These are phyloP conservation scores for Camillea tinctor DNA, from an alignment of 2,329 filamentous ascomycete genomes.

Conservation along the genomic window DNA sequence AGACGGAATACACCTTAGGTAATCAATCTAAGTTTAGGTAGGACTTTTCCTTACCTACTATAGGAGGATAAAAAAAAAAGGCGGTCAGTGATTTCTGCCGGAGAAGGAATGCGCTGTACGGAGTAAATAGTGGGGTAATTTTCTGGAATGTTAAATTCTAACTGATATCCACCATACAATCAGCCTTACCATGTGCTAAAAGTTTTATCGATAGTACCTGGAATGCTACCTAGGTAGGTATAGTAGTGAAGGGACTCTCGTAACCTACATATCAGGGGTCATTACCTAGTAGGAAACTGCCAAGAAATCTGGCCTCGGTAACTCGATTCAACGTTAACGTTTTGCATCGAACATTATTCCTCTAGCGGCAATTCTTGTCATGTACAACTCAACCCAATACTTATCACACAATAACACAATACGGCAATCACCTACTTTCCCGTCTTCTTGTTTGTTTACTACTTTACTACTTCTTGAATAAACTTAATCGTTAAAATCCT, in stretches of 20 bases:
- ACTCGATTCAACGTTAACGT: not conserved
- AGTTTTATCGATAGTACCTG: too few relatives aligned
- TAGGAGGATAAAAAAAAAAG: not conserved
- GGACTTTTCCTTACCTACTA: too few relatives aligned
- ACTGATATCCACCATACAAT: too few relatives aligned
- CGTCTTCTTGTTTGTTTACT: not conserved
- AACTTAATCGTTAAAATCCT: too few relatives aligned
- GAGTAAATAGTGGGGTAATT: not conserved
- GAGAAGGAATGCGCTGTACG: not conserved
- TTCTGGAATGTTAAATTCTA: too few relatives aligned
- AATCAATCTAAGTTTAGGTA: not conserved
- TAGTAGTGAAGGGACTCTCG: not conserved
- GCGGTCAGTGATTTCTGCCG: slow-evolving; percentile 8
- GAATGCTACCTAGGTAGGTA: too few relatives aligned
- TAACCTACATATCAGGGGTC: not conserved
- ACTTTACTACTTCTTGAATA: too few relatives aligned
- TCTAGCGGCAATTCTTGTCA: not conserved
- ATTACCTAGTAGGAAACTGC: not conserved
- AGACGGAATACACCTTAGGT: not conserved
- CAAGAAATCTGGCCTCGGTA: not conserved
- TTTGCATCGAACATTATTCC: not conserved
- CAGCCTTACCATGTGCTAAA: not conserved
- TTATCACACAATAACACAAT: not conserved
- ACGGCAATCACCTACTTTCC: not conserved
- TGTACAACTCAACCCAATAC: not conserved